phyloP scores from a whole-genome alignment of 129 eudicot genomes.

The Chrysanthemum lavandulifolium region DNA sequence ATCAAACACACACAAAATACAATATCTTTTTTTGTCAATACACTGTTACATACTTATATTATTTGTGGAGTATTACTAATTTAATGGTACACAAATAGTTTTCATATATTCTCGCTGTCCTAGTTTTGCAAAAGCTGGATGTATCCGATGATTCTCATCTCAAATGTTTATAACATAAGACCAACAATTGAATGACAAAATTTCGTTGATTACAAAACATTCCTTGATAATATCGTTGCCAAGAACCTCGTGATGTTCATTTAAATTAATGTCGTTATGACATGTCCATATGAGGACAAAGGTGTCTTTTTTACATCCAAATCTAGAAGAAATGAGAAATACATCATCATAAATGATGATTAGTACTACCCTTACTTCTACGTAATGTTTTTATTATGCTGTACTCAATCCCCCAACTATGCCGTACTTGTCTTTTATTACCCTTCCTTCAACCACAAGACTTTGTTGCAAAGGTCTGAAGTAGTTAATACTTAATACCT shows the following conservation, averaged over 20 bases:
- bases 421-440: neutral
- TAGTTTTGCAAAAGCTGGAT: neutral
- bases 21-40: no score
- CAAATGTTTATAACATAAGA: conserved; percentile 6
- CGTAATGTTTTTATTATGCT: conserved; percentile 12
- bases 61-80: no score
- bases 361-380: conserved; percentile 23
- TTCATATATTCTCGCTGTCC: no score
- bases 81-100: no score
- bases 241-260: conserved; percentile 47
- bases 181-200: conserved; percentile 15
- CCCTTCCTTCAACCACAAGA: conserved; percentile 1
- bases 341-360: neutral
- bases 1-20: no score
- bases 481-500: neutral
- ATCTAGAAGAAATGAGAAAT: conserved; percentile 15
- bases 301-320: conserved; percentile 1
- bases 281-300: conserved; percentile 1
- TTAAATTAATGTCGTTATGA: conserved; percentile 10
- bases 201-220: conserved; percentile 30
- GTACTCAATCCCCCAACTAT: conserved; percentile 11
- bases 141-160: neutral
- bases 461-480: neutral
- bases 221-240: conserved; percentile 22
- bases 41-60: no score